Base-by-base conservation (phyloP, 73 alveolate species). In the Tetrahymena malaccensis region DNA sequence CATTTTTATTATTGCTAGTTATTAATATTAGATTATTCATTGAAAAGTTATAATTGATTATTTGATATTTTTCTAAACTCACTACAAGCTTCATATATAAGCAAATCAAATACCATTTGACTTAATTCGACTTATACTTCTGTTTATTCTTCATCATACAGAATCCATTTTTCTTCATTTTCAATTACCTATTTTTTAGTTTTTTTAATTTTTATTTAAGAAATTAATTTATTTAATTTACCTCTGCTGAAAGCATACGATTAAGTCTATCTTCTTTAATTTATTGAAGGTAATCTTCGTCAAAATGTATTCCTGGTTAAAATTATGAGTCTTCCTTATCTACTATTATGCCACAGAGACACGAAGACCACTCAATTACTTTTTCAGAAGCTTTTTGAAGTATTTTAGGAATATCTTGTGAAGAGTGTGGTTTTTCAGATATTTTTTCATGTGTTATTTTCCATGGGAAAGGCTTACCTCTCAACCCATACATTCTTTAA, bases 401-500 rank as follows among this genome's bases (percentile, higher is more conserved):
- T 6, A 85, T 84, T 31, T 95, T 44, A 13, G 83, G 55, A 5
- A 94, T 50, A 38, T 70, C 93, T 89, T 89, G 22, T 5, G 31
- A 5, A 34, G 11, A 5, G n/a, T 40, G 44, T 17, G 85, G 94
- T 93, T 93, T 95, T 93, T 93, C 57, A 84, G 83, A 93, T 37
- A 95, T 83, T 27, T 43, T 44, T 43, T 85, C 55, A 15, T 94
- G 95, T 7, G 84, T 35, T 84, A 35, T 96, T 93, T 97, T 85
- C 99, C 99, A 98, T 22, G 99, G 99, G 84, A 97, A 70, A 0
- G 99, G 99, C 25, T 96, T 97, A 13, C 99, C 99, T 95, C 96
- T 94, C 55, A 97, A 96, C 8, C 99, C 99, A 94, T 97, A 97
- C 84, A 99, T 99, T 85, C 99, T 94, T 50, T 50, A 95, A 15